These are phyloP conservation scores for Chytriomyces confervae DNA, from an alignment of 192 early-diverging fungal species.

Conservation along the genomic window DNA sequence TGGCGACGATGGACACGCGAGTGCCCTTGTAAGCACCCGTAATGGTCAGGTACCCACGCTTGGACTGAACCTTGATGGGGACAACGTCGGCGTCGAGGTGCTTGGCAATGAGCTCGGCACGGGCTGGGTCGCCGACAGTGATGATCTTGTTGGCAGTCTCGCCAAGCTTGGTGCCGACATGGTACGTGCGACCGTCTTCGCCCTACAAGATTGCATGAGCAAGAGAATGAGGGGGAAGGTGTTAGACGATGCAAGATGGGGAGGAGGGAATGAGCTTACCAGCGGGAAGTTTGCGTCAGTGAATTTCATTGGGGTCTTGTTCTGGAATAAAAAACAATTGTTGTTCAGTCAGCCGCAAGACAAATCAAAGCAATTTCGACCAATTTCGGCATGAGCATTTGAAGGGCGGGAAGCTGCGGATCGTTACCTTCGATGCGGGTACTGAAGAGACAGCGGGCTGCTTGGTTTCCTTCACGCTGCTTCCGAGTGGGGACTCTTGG, in stretches of 20 bases:
- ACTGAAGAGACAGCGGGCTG: no score
- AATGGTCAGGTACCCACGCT: slow-evolving; percentile 84
- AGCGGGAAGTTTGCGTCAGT: slow-evolving; percentile 1
- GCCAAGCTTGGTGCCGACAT: slow-evolving; percentile 76
- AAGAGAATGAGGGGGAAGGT: background rate
- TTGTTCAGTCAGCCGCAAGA: no score
- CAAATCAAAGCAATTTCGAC: no score
- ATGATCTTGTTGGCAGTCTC: slow-evolving; percentile 86
- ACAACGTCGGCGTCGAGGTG: slow-evolving; percentile 59
- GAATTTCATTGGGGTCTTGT: background rate
- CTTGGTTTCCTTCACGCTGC: no score
- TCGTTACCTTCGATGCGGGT: no score
- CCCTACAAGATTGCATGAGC: slow-evolving; percentile 59
- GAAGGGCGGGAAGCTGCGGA: no score
- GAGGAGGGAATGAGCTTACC: background rate
- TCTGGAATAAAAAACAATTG: no score
- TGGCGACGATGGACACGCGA: slow-evolving; percentile 84
- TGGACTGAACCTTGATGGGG: slow-evolving; percentile 61
- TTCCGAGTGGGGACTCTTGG: no score
- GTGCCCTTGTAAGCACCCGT: slow-evolving; percentile 79
- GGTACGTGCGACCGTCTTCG: slow-evolving; percentile 78
- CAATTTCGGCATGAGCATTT: no score
- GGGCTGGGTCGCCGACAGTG: slow-evolving; percentile 84
- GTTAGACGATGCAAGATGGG: no score
- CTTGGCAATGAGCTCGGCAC: slow-evolving; percentile 69